Evolutionary conservation across 148 eudicot genomes (phyloP).

Genomic region (Arbutus unedo): DNA sequence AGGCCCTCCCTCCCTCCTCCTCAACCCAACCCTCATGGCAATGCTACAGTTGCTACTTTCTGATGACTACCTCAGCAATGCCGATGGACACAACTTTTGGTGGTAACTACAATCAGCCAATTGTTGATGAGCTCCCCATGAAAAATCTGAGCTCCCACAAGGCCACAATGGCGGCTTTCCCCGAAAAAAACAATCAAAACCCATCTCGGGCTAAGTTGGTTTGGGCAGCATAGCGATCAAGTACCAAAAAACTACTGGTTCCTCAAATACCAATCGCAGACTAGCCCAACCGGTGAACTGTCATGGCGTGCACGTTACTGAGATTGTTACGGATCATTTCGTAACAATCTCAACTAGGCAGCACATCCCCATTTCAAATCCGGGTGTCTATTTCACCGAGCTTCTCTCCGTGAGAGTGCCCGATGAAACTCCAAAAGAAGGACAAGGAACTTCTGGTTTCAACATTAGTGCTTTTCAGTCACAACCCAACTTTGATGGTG

Average conservation of each 20-base stretch:
- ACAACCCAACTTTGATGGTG: neutral
- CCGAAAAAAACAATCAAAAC: neutral
- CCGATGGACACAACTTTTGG: conserved; percentile 10
- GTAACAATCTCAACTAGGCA: conserved; percentile 2
- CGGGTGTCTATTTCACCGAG: too few species aligned
- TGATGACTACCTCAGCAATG: neutral
- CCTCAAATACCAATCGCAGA: neutral
- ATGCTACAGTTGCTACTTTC: conserved; percentile 7
- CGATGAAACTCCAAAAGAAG: neutral
- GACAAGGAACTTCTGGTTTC: neutral
- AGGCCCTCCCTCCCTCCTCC: neutral
- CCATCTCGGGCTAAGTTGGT: conserved; percentile 2
- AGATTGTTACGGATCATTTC: neutral
- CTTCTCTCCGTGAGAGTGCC: too few species aligned
- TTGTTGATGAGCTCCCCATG: neutral
- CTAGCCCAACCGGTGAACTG: neutral
- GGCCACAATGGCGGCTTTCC: neutral
- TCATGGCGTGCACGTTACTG: neutral
- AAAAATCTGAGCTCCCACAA: neutral
- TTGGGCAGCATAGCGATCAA: neutral
- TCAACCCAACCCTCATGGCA: neutral
- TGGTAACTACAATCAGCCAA: neutral
- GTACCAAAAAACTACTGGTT: neutral
- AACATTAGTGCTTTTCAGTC: neutral
- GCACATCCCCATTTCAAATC: neutral